These are phyloP conservation scores for Sphenostylis stenocarpa DNA, from an alignment of 306 rosid genomes.

Conservation along the genomic window DNA sequence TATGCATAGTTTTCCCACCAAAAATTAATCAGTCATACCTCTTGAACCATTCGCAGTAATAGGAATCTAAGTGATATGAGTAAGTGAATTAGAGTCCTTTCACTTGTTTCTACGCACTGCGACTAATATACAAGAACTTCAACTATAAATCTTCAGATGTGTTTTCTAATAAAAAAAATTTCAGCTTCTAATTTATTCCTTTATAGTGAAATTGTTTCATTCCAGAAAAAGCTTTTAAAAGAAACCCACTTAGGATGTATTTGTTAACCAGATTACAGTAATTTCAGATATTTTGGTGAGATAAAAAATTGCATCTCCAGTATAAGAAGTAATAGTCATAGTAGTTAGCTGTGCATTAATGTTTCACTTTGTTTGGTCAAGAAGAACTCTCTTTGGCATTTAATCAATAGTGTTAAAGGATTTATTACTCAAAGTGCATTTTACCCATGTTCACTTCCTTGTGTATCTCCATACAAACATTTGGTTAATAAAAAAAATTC, in stretches of 20 bases:
- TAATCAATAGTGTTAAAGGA: neutral
- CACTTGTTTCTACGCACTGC: neutral
- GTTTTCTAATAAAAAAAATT: neutral
- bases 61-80: neutral
- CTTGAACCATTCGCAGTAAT: neutral
- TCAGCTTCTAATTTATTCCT: neutral
- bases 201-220: neutral
- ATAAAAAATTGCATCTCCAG: conserved; percentile 1
- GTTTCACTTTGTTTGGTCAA: neutral
- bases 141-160: neutral
- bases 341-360: neutral
- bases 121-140: neutral
- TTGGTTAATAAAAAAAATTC: neutral
- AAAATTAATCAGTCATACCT: neutral
- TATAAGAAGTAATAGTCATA: neutral
- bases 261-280: too few species aligned
- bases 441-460: neutral
- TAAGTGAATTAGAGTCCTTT: neutral
- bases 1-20: neutral
- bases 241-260: neutral
- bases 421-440: neutral
- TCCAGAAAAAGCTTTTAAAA: neutral
- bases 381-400: neutral
- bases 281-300: neutral
- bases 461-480: neutral